Evolutionary conservation across 495 filamentous ascomycete species (phyloP).

Genomic region (Aspergillus ellipticus): DNA sequence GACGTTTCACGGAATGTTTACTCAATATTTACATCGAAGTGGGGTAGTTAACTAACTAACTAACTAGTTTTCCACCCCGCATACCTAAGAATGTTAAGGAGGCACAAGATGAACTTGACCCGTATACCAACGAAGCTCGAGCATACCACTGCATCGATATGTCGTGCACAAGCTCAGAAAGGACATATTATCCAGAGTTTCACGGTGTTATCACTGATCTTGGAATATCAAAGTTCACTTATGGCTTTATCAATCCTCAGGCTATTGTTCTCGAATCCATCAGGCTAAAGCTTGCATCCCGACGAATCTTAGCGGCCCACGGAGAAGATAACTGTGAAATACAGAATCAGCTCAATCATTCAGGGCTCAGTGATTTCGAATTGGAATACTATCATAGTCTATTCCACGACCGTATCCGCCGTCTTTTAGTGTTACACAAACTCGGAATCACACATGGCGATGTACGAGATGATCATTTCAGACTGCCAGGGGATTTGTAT

Average conservation of each 20-base stretch:
- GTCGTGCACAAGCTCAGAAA: neutral
- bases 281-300: slow-evolving; percentile 1
- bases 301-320: neutral
- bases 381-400: slow-evolving; percentile 1
- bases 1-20: no score
- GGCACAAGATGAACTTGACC: neutral
- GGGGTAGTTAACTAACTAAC: no score
- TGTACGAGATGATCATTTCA: slow-evolving; percentile 10
- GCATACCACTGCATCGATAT: neutral
- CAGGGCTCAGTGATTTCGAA: slow-evolving; percentile 4
- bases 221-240: neutral
- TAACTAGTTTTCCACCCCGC: no score
- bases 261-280: neutral
- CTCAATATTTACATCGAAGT: no score
- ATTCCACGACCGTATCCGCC: slow-evolving; percentile 1
- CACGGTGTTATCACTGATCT: slow-evolving; percentile 1
- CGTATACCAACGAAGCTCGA: neutral
- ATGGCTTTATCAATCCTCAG: neutral
- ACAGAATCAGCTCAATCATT: neutral
- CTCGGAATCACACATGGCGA: slow-evolving; percentile 10
- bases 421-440: neutral
- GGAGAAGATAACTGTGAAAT: neutral
- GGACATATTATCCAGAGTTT: neutral
- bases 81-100: no score
- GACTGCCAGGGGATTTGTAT: slow-evolving; percentile 4